These are phyloP conservation scores for Rhizoclosmatium sp. DNA, from an alignment of 192 early-diverging fungal species.

Conservation along the genomic window DNA sequence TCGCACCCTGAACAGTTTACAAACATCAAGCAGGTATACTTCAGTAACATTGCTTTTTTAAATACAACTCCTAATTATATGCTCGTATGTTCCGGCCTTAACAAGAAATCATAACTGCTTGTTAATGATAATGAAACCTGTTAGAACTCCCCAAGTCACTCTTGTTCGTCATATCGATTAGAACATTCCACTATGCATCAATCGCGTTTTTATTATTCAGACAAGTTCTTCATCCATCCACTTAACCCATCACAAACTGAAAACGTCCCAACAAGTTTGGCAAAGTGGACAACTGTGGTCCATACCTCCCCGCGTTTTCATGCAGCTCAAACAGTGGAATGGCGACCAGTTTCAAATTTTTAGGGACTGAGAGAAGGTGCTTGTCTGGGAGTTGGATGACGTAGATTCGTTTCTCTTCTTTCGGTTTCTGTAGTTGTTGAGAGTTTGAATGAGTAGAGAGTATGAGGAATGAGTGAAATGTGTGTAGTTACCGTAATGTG, in stretches of 20 bases:
- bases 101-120: no score
- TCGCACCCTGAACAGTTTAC: no score
- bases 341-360: conserved; percentile 80
- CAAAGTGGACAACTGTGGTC: conserved; percentile 71
- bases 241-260: conserved; percentile 40
- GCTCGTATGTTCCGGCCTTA: no score
- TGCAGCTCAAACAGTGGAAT: conserved; percentile 83
- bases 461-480: not conserved
- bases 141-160: no score
- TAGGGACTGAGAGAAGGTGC: conserved; percentile 70
- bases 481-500: conserved; percentile 66
- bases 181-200: no score
- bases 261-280: conserved; percentile 68
- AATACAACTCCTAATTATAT: no score
- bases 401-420: conserved; percentile 79
- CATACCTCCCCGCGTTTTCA: conserved; percentile 80
- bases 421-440: conserved; percentile 59
- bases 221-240: no score
- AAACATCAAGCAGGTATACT: no score
- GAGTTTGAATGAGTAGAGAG: not conserved
- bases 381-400: conserved; percentile 76
- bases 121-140: no score
- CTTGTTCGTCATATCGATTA: no score
- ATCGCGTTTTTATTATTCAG: no score
- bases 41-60: no score